These are phyloP conservation scores for Trypanosoma theileri DNA, from an alignment of 208 protist species.

Conservation along the genomic window DNA sequence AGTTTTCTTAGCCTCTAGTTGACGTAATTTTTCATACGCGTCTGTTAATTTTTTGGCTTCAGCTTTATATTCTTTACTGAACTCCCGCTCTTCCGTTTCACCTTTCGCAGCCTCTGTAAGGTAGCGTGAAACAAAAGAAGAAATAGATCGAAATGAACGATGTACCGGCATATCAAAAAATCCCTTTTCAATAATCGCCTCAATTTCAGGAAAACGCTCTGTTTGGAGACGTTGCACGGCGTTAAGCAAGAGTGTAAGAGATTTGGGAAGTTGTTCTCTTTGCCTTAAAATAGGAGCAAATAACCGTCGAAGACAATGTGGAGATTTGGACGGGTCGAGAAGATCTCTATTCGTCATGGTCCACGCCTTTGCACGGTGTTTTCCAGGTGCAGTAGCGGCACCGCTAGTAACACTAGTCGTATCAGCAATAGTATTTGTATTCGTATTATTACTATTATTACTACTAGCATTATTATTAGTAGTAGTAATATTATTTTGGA, in stretches of 20 bases:
- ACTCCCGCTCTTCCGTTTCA: background rate
- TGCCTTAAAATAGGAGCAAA: slow-evolving; percentile 61
- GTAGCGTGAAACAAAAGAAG: slow-evolving; percentile 40
- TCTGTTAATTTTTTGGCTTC: slow-evolving; percentile 1
- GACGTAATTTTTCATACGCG: slow-evolving; percentile 20
- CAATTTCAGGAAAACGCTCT: slow-evolving; percentile 41
- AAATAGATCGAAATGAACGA: slow-evolving; percentile 49
- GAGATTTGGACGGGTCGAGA: slow-evolving; percentile 47
- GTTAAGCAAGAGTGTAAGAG: slow-evolving; percentile 48
- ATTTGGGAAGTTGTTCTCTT: slow-evolving; percentile 47
- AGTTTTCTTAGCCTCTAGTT: background rate
- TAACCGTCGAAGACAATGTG: slow-evolving; percentile 61
- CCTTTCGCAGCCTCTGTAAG: slow-evolving; percentile 18
- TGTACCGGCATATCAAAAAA: slow-evolving; percentile 66
- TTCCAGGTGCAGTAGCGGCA: background rate
- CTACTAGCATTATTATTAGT: background rate
- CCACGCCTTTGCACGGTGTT: slow-evolving; percentile 39
- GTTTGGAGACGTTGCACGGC: slow-evolving; percentile 52
- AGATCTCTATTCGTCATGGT: slow-evolving; percentile 40
- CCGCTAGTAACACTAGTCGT: background rate
- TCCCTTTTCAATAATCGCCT: slow-evolving; percentile 36
- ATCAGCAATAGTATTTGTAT: background rate
- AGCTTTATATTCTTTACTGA: slow-evolving; percentile 19
- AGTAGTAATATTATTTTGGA: too few relatives aligned
- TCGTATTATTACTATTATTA: background rate